A percentile compares a stretch with the other conserved stretches of the same genome.
Evolutionary conservation across 768 basidiomycete genomes (phyloP).

Genomic region (Gymnopilus dilepis): DNA sequence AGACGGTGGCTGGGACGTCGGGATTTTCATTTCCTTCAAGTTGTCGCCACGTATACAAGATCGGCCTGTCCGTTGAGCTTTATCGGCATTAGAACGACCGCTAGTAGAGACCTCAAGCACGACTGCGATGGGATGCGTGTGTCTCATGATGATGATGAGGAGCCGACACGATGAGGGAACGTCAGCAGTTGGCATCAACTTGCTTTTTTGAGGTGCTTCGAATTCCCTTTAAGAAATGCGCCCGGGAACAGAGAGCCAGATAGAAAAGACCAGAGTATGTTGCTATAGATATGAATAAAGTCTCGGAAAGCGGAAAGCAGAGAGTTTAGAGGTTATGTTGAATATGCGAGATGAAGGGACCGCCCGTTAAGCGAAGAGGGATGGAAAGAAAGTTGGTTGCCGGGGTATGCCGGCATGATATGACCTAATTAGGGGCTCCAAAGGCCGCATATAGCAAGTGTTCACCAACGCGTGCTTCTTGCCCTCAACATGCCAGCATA

Average conservation of each 20-base stretch:
- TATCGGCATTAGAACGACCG: constrained; percentile 2
- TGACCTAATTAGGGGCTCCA: constrained; percentile 8
- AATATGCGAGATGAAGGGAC: constrained; percentile 1
- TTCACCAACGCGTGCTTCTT: not conserved
- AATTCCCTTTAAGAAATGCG: constrained; percentile 12
- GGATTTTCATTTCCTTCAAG: not conserved
- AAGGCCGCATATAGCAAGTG: constrained; percentile 6
- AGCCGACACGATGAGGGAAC: not conserved
- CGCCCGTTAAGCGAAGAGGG: not conserved
- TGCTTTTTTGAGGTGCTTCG: constrained; percentile 5
- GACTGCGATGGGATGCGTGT: not conserved
- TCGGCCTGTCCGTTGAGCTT: not conserved
- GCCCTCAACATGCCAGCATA: constrained; percentile 5
- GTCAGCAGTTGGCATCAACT: constrained; percentile 6
- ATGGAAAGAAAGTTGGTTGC: not conserved
- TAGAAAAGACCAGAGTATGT: not conserved
- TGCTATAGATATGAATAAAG: not conserved
- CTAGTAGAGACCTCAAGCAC: not conserved
- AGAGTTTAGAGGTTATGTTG: constrained; percentile 6
- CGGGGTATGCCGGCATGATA: constrained; percentile 1
- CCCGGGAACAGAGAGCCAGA: not conserved
- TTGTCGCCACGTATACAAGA: not conserved
- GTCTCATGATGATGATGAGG: constrained; percentile 4
- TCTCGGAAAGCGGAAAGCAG: not conserved
- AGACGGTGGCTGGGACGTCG: not conserved